Percentiles rank a stretch among this genome's conserved stretches.
These are phyloP conservation scores for Penicilliopsis zonata DNA, from an alignment of 495 filamentous ascomycete species.

Conservation along the genomic window DNA sequence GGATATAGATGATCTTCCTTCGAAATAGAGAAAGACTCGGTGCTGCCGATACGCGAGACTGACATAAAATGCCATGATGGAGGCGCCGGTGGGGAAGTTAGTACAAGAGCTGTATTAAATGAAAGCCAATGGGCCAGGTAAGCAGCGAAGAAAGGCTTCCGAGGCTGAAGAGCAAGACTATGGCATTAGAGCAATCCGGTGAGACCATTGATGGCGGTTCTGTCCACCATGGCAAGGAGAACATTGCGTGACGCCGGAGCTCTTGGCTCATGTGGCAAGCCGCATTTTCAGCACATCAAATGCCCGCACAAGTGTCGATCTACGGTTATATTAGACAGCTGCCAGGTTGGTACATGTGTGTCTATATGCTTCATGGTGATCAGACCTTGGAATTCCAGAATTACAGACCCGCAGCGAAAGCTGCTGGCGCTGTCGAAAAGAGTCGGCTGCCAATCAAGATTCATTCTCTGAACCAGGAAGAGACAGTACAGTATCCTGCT, in stretches of 20 bases:
- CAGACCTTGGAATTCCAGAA: conserved; percentile 12
- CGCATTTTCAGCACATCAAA: conserved; percentile 13
- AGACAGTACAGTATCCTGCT: conserved; percentile 8
- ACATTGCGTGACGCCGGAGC: conserved; percentile 18
- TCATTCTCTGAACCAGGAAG: conserved; percentile 16
- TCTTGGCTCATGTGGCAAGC: conserved; percentile 23
- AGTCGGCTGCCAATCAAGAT: conserved; percentile 19
- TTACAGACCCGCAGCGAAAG: conserved; percentile 12
- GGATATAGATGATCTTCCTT: too few species aligned
- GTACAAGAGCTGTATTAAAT: conserved; percentile 37
- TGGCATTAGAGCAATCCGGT: conserved; percentile 29
- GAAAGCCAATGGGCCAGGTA: conserved; percentile 21
- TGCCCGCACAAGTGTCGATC: conserved; percentile 12
- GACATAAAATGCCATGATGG: too few species aligned
- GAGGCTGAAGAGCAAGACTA: conserved; percentile 32
- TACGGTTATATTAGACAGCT: conserved; percentile 9
- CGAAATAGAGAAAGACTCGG: too few species aligned
- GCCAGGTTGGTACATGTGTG: conserved; percentile 9
- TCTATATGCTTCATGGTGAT: conserved; percentile 14
- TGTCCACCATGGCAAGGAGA: conserved; percentile 30
- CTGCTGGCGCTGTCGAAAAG: conserved; percentile 17
- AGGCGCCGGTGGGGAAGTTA: conserved; percentile 21
- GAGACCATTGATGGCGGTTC: conserved; percentile 28
- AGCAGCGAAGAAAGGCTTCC: conserved; percentile 23
- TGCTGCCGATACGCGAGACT: too few species aligned